A percentile compares a stretch with the other conserved stretches of the same genome.
Conservation (phyloP, 2,329 filamentous ascomycete species). For the Xylaria sp. region DNA sequence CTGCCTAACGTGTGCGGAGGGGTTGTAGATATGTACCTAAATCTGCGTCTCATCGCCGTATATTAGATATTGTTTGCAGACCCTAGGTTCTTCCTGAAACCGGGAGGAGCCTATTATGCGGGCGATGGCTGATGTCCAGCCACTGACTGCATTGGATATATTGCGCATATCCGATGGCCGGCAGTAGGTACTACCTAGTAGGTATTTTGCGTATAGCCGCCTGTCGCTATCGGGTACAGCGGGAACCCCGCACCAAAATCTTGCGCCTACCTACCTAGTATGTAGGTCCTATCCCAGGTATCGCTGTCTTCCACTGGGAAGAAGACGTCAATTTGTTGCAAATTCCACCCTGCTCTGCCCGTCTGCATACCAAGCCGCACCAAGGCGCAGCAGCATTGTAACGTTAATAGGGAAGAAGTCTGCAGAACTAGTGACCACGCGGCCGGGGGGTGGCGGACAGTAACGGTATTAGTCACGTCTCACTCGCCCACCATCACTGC, state of each 20-base stretch:
- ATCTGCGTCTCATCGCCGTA: too few relatives aligned
- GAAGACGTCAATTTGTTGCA: too few relatives aligned
- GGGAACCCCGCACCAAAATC: constrained; percentile 19
- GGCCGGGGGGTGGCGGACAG: background rate
- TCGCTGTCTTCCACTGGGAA: too few relatives aligned
- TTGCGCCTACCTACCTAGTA: background rate
- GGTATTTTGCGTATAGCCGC: background rate
- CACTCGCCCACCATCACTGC: constrained; percentile 21
- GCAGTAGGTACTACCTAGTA: background rate
- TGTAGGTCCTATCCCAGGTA: too few relatives aligned
- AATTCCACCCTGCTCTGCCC: background rate
- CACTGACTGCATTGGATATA: too few relatives aligned
- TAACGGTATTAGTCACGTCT: constrained; percentile 18
- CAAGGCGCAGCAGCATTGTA: background rate
- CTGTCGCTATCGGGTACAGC: constrained; percentile 7
- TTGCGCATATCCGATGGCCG: too few relatives aligned
- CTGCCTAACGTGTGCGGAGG: background rate
- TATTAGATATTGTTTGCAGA: too few relatives aligned
- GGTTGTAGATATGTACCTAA: too few relatives aligned
- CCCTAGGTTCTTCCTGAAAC: too few relatives aligned
- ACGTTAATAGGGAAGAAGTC: too few relatives aligned
- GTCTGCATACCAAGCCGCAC: background rate
- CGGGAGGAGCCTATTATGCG: too few relatives aligned
- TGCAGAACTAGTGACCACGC: constrained; percentile 6
- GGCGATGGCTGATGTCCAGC: too few relatives aligned